Evolutionary conservation across 495 filamentous ascomycete species (phyloP).

Genomic region (Tuber brumale): DNA sequence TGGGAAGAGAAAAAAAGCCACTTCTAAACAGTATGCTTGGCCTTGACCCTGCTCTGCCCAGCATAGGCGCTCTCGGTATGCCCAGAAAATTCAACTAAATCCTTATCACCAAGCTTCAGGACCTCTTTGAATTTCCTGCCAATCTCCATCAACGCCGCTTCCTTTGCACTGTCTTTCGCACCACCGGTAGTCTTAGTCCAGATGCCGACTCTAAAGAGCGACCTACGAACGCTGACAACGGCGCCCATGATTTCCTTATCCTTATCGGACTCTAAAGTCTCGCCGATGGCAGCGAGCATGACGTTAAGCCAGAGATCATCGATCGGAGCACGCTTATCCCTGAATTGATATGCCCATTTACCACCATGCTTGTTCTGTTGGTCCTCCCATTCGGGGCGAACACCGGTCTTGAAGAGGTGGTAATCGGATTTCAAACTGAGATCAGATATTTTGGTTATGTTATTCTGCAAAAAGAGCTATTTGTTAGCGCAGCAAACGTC

Average conservation of each 20-base stretch:
- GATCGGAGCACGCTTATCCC: constrained; percentile 88
- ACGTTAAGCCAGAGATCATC: constrained; percentile 96
- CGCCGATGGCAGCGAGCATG: constrained; percentile 92
- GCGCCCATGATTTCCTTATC: constrained; percentile 98
- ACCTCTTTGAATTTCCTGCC: constrained; percentile 87
- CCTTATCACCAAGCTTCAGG: constrained; percentile 64
- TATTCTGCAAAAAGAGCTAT: constrained; percentile 62
- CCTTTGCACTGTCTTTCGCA: constrained; percentile 15
- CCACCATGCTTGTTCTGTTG: constrained; percentile 96
- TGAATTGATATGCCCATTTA: constrained; percentile 97
- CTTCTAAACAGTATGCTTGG: constrained; percentile 75
- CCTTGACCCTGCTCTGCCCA: constrained; percentile 89
- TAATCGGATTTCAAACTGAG: constrained; percentile 97
- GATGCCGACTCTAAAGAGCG: constrained; percentile 88
- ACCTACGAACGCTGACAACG: constrained; percentile 96
- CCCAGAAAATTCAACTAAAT: constrained; percentile 86
- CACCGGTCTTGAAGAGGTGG: constrained; percentile 95
- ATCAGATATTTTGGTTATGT: constrained; percentile 92
- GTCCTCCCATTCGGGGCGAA: constrained; percentile 98
- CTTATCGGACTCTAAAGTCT: constrained; percentile 90
- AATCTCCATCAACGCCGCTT: constrained; percentile 58
- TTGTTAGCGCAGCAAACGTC: not conserved
- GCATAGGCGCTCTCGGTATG: constrained; percentile 89
- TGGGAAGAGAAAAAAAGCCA: not conserved
- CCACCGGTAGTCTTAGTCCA: constrained; percentile 40